Evolutionary conservation across 805 yeast species (phyloP), one percentile per base, ranked within the genome.

Genomic region (Kazachstania viticola): DNA sequence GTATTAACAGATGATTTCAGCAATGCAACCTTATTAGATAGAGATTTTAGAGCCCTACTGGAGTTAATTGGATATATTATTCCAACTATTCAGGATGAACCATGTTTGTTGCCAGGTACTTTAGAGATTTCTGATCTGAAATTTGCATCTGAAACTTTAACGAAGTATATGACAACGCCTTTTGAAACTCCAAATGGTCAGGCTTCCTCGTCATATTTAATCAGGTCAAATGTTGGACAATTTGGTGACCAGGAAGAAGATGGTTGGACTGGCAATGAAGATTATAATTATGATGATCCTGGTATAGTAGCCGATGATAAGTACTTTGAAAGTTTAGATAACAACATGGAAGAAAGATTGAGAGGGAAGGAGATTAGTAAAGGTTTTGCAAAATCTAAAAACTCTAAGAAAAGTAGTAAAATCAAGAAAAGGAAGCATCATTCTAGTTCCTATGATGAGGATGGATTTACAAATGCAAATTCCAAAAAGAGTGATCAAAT

Each of bases 171-270:
- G 18, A 19, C 40, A 0, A 45, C 44, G 4, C 45, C 58, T 9
- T 54, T 53, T 15, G 47, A 46, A 31, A 44, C 55, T 3, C 45
- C 50, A 18, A 48, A 48, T 33, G 54, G 54, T 1, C 27, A 33
- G 31, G 38, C 54, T 2, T 46, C 57, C 2, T 39, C 53, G 12
- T 38, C 49, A 3, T 51, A 50, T 28, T 30, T 53, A n/a, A 33
- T 41, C 8, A 41, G 52, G 21, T 44, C 51, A 6, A 26, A 31
- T 8, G 14, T 26, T 1, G 18, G 17, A 21, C 21, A 3, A 16
- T 6, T 16, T 3, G 19, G 15, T 4, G 27, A 18, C 1, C 30
- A 21, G 12, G 48, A 37, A 13, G 43, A 31, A 13, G 52, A 50
- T 32, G 49, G 46, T 0, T 46, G 48, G 50, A 28, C 28, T 14